Percentiles rank a stretch among this genome's conserved stretches.
Conservation (phyloP, 2,329 filamentous ascomycete species). For the Trichoderma guizhouense region DNA sequence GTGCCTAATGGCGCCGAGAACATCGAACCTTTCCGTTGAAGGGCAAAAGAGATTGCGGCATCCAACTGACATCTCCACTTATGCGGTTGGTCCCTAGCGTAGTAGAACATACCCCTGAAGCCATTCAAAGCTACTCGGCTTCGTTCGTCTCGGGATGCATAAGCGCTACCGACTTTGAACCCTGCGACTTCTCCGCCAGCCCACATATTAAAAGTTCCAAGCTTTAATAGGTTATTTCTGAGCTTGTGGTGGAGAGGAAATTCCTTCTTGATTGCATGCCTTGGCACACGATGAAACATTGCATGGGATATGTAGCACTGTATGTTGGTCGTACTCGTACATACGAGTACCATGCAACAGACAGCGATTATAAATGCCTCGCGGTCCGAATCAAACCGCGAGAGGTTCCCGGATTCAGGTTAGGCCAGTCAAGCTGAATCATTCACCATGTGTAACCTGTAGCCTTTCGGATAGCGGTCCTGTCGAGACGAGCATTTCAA, state of each 20-base stretch:
- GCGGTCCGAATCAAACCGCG: background rate
- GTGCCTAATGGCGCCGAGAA: background rate
- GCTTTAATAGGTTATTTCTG: background rate
- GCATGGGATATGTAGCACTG: background rate
- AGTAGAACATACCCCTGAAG: background rate
- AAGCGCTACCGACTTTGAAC: background rate
- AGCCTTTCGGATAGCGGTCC: background rate
- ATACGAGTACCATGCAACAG: background rate
- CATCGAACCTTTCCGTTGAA: background rate
- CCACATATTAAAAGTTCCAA: background rate
- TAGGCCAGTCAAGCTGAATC: background rate
- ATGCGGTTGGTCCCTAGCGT: constrained; percentile 7
- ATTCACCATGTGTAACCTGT: background rate
- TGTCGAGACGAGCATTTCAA: background rate
- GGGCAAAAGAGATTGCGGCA: background rate
- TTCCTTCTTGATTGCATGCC: background rate
- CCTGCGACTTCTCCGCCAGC: background rate
- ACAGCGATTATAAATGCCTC: background rate
- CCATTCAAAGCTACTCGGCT: background rate
- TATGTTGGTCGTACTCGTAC: background rate
- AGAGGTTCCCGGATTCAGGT: background rate
- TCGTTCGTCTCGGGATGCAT: background rate
- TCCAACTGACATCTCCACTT: background rate
- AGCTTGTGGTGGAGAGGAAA: background rate
- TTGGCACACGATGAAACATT: background rate